Percentiles rank a stretch among this genome's conserved stretches.
Evolutionary conservation across 306 rosid species (phyloP).

Genomic region (Cucumis melo): DNA sequence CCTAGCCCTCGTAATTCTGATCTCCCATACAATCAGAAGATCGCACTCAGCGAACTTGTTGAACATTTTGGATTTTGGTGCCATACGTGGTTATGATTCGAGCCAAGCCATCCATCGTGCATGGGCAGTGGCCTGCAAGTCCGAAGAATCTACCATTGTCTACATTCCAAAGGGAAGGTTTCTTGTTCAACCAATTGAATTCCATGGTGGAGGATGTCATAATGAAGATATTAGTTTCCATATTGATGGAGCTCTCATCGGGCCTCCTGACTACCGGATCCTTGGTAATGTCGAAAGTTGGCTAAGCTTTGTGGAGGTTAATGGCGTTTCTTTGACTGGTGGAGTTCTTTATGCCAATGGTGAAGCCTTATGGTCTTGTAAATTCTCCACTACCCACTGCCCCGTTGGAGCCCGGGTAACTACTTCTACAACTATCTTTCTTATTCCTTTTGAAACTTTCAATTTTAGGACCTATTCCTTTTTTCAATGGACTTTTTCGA

Average conservation of each 20-base stretch:
- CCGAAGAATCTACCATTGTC: not conserved
- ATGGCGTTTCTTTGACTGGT: not conserved
- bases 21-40: not conserved
- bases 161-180: not conserved
- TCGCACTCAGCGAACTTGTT: not conserved
- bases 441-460: not conserved
- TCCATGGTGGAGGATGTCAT: not conserved
- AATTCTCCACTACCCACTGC: not conserved
- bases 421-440: not conserved
- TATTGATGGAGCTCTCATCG: not conserved
- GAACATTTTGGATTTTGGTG: not conserved
- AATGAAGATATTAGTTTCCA: not conserved
- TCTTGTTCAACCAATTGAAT: not conserved
- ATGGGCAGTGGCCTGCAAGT: not conserved
- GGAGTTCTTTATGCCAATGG: constrained; percentile 3
- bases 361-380: constrained; percentile 3
- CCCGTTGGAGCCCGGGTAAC: constrained; percentile 4
- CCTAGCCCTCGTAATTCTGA: not conserved
- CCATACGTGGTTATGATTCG: not conserved
- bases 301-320: not conserved
- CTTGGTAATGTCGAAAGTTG: not conserved
- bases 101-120: not conserved
- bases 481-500: too few species aligned
- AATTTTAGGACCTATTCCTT: not conserved
- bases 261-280: not conserved